A percentile compares a stretch with the other conserved stretches of the same genome.
Evolutionary conservation across 2,329 filamentous ascomycete species (phyloP).

Genomic region (Scopulariopsis brevicaulis): DNA sequence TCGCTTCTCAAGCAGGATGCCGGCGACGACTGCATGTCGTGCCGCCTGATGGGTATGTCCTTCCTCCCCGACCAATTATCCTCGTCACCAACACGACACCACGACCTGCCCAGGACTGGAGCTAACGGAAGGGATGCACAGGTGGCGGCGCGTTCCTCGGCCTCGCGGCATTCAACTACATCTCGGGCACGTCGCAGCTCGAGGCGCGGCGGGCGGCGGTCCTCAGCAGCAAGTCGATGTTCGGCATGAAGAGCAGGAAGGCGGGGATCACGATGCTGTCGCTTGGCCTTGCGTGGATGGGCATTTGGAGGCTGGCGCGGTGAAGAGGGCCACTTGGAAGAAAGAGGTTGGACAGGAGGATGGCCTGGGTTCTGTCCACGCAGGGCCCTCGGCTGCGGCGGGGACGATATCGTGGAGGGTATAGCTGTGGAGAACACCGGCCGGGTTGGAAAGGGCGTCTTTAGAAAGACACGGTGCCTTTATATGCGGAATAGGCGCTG

Average conservation of each 20-base stretch:
- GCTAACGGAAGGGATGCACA: slow-evolving; percentile 18
- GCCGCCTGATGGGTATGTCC: slow-evolving; percentile 53
- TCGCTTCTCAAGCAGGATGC: slow-evolving; percentile 43
- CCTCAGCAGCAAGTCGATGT: slow-evolving; percentile 55
- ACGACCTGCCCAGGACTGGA: not conserved
- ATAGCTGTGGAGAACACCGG: no score
- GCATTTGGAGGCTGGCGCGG: slow-evolving; percentile 43
- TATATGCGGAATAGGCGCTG: no score
- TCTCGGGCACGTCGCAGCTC: slow-evolving; percentile 62
- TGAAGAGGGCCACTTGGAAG: not conserved
- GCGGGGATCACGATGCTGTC: slow-evolving; percentile 58
- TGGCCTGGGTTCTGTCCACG: no score
- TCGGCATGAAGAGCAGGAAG: slow-evolving; percentile 61
- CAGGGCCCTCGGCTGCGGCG: no score
- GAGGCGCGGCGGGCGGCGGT: slow-evolving; percentile 54
- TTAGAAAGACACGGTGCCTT: not conserved
- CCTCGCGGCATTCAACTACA: slow-evolving; percentile 67
- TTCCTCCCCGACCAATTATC: not conserved
- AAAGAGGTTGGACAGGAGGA: no score
- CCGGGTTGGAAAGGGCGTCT: not conserved
- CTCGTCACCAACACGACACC: not conserved
- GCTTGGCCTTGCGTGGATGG: slow-evolving; percentile 55
- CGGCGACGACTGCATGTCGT: slow-evolving; percentile 58
- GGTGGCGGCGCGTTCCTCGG: slow-evolving; percentile 66
- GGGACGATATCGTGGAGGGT: no score